Percentiles rank a stretch among this genome's conserved stretches.
These are phyloP conservation scores for Acer campestre DNA, from an alignment of 345 rosid genomes.

Conservation along the genomic window DNA sequence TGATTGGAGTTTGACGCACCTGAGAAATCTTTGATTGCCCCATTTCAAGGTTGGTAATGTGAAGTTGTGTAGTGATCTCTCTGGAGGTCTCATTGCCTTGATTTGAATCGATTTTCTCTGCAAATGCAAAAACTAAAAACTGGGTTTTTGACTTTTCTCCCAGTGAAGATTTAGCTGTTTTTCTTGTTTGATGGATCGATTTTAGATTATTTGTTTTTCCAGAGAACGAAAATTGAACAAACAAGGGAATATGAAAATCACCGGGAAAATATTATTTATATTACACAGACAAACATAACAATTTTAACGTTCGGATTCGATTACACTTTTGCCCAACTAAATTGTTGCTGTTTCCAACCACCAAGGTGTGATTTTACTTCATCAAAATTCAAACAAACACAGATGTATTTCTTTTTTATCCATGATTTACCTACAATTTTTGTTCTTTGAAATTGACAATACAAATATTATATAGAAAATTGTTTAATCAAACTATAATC, in stretches of 20 bases:
- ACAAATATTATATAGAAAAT: no score
- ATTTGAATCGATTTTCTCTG: not conserved
- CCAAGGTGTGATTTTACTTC: no score
- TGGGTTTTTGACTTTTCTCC: not conserved
- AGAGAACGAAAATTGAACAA: not conserved
- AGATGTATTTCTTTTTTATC: no score
- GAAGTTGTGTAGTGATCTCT: conserved; percentile 57
- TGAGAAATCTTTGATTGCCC: conserved; percentile 54
- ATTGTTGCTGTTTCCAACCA: not conserved
- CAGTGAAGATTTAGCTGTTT: not conserved
- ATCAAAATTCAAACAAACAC: no score
- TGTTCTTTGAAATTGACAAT: no score
- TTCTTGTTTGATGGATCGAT: not conserved
- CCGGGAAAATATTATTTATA: not conserved
- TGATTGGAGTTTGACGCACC: conserved; percentile 44
- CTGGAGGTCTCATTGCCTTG: conserved; percentile 25
- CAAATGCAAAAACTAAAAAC: not conserved
- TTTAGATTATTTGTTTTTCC: not conserved
- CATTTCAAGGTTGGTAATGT: conserved; percentile 56
- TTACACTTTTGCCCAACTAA: not conserved
- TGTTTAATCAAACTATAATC: no score
- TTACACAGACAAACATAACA: not conserved
- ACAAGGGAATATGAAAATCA: no score
- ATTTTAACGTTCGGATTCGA: not conserved
- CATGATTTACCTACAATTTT: no score